Evolutionary conservation across 2,329 filamentous ascomycete genomes (phyloP), one percentile per base, ranked within the genome.

Genomic region (Colletotrichum tropicicola): DNA sequence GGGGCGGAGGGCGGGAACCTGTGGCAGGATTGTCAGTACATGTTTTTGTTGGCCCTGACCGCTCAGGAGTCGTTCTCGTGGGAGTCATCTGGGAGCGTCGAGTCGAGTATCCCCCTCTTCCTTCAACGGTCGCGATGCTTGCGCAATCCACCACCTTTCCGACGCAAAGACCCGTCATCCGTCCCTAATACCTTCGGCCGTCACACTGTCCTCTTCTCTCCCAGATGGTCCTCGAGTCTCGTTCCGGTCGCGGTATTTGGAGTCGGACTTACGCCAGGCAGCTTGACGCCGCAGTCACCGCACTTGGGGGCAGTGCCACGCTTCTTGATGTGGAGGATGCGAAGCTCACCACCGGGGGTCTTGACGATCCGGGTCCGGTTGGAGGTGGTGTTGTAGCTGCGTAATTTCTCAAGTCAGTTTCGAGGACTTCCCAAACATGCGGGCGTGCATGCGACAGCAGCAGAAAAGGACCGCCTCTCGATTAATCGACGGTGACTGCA

Each of bases 281-380:
- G 92, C 88, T 98, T 98, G 87, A 89, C 90, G 80, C 96, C 96
- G 81, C 97, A 99, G 89, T 99, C 96, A 89, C 97, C 93, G 82
- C 96, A 99, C 89, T 99, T 99, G 80, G 96, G 96, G 72, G 94
- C 92, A 81, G 94, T 97, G 76, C 94, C 96, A 83, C 91, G 92
- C 93, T 99, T 99, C 92, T 98, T 98, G 88, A 98, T 94, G 91
- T 99, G 95, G 77, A 98, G 92, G 81, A 97, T 91, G 82, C 96
- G 91, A 79, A 97, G 91, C 82, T 95, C 89, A 82, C 96, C 96
- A 83, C 96, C 97, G 74, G 97, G 96, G 74, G 96, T 99, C 90
- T 96, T 96, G 84, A 97, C 83, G 78, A 97, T 88, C 81, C 96
- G 92, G 82, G 96, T 95, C 85, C 94, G 93, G 92, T 99, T 98